phyloP scores from a whole-genome alignment of 1,284 basidiomycete genomes.

The Bjerkandera adusta region DNA sequence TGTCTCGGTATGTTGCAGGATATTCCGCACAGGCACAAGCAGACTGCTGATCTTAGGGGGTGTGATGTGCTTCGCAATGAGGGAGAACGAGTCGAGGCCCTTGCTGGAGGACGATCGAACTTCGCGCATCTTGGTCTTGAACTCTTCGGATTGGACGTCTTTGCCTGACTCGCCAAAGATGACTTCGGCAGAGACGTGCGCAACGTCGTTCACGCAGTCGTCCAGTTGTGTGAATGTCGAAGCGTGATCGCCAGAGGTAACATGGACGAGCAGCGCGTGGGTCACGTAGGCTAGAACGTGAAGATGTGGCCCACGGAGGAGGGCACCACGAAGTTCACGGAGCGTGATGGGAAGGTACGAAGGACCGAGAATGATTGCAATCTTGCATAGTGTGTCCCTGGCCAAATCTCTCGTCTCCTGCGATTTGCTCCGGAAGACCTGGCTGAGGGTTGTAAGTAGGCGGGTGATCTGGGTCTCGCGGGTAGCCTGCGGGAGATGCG shows the following conservation, averaged over 20 bases:
- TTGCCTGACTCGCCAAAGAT: slow-evolving; percentile 94
- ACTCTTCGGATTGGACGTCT: slow-evolving; percentile 87
- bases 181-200: slow-evolving; percentile 87
- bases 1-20: slow-evolving; percentile 86
- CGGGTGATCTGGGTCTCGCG: slow-evolving; percentile 77
- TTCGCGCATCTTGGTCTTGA: slow-evolving; percentile 94
- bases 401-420: slow-evolving; percentile 93
- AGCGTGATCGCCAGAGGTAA: slow-evolving; percentile 63
- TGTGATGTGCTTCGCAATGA: slow-evolving; percentile 76
- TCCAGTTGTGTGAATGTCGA: slow-evolving; percentile 66
- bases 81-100: slow-evolving; percentile 82
- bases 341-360: slow-evolving; percentile 74
- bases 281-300: slow-evolving; percentile 88
- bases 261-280: slow-evolving; percentile 81
- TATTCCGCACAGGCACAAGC: slow-evolving; percentile 78
- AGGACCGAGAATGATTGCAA: slow-evolving; percentile 75
- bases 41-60: slow-evolving; percentile 76
- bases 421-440: slow-evolving; percentile 88
- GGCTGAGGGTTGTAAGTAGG: slow-evolving; percentile 82
- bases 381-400: slow-evolving; percentile 83
- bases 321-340: slow-evolving; percentile 79
- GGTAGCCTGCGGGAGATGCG: slow-evolving; percentile 71
- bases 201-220: slow-evolving; percentile 74
- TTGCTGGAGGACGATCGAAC: slow-evolving; percentile 78
- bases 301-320: slow-evolving; percentile 90